These are phyloP conservation scores for Paralagenidium karlingii DNA, from an alignment of 352 stramenopile species.

Conservation along the genomic window DNA sequence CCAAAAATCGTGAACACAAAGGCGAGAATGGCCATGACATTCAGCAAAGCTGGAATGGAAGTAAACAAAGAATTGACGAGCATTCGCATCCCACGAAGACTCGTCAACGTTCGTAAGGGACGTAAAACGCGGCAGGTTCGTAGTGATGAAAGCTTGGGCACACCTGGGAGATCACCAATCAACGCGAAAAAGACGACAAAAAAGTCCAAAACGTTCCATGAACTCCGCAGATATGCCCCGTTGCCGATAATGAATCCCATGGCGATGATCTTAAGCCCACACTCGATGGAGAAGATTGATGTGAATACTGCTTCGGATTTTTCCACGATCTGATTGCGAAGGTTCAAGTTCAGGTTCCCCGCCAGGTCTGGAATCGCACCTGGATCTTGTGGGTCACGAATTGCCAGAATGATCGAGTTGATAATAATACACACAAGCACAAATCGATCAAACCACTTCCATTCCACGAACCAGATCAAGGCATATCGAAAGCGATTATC, in stretches of 20 bases:
- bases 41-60: conserved; percentile 38
- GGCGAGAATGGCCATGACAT: conserved; percentile 45
- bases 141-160: conserved; percentile 21
- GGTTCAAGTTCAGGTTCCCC: conserved; percentile 10
- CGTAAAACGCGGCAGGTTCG: conserved; percentile 33
- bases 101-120: conserved; percentile 46
- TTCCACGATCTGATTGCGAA: conserved; percentile 23
- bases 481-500: conserved; percentile 20
- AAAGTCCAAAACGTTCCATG: conserved; percentile 82
- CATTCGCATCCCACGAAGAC: conserved; percentile 20
- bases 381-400: conserved; percentile 35
- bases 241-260: conserved; percentile 46
- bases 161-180: conserved; percentile 18
- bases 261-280: conserved; percentile 64
- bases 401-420: conserved; percentile 50
- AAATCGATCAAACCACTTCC: conserved; percentile 64
- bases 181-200: conserved; percentile 55
- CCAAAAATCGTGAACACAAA: conserved; percentile 69
- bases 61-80: conserved; percentile 46
- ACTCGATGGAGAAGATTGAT: conserved; percentile 66
- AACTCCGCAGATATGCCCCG: conserved; percentile 46
- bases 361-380: conserved; percentile 14
- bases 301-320: conserved; percentile 21
- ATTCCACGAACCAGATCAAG: conserved; percentile 31
- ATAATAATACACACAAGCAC: conserved; percentile 56